Evolutionary conservation across 805 yeast species (phyloP), one percentile per base, ranked within the genome.

Genomic region (Myxozyma mucilagina): DNA sequence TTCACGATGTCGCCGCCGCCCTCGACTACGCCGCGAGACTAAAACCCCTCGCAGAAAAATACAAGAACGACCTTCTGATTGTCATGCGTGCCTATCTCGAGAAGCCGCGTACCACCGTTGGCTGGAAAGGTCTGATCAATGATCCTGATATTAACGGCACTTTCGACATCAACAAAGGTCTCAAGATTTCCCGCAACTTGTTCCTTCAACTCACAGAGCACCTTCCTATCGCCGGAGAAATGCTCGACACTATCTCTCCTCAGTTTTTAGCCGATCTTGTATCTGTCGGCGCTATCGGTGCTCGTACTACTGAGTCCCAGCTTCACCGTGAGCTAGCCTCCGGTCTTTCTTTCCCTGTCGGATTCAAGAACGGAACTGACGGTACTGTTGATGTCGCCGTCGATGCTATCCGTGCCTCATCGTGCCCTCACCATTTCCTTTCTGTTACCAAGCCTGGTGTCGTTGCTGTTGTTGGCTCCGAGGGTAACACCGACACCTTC

Each of bases 21-120:
- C 73, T 89, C 65, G 98, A 92, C 67, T 94, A 93, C 79, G 89
- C 93, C 70, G 78, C 80, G 39, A 79, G 85, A 70, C 82, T 93
- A 60, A 76, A 82, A 47, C 79, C 78, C 57, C 73, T 87, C 41
- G 77, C 87, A 47, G 84, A 84, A 59, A 80, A 84, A 71, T 79
- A 88, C 65, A 80, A 86, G 66, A 85, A 83, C 51, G 97, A 93
- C 68, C 80, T 94, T 62, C 83, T 86, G 59, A 86, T 94, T 61
- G 87, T 94, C 64, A 94, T 94, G 99, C 86, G 99, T 78, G 98
- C 98, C 3, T 94, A 94, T 79, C 81, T 94, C 71, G 99, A 93
- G 76, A 93, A 93, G 78, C 99, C 99, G 70, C 86, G 99, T 78
- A 93, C 99, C 54, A 93, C 98, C 34, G 98, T 94, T 49, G 99